Conservation (phyloP, 2,329 filamentous ascomycete genomes). For the Penicillium sp. region DNA sequence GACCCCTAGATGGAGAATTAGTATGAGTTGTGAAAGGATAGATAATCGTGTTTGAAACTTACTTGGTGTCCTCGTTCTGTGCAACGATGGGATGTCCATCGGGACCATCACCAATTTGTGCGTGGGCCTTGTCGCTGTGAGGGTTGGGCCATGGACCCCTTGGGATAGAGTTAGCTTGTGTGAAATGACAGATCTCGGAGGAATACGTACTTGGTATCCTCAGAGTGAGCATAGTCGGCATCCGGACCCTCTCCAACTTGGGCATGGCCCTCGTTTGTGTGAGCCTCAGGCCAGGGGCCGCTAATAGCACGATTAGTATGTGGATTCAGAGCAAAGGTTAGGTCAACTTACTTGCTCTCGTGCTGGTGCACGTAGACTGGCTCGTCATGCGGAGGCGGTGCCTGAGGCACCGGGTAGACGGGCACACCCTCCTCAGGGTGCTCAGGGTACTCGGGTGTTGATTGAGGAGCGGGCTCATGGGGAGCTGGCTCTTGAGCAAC, state of each 20-base stretch:
- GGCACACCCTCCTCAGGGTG: neutral
- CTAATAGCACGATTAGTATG: neutral
- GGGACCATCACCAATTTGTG: slow-evolving; percentile 20
- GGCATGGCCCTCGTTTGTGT: slow-evolving; percentile 17
- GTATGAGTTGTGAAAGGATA: neutral
- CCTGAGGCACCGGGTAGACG: slow-evolving; percentile 8
- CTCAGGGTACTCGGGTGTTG: neutral
- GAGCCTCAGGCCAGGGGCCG: slow-evolving; percentile 23
- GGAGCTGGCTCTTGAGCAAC: slow-evolving; percentile 5
- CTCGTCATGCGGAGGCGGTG: slow-evolving; percentile 13
- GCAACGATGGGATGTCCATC: slow-evolving; percentile 19
- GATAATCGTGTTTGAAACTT: neutral
- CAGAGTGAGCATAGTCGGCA: slow-evolving; percentile 11
- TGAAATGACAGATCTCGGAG: too few species aligned
- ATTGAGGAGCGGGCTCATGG: slow-evolving; percentile 7
- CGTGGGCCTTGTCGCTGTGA: slow-evolving; percentile 21
- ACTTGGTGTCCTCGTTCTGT: slow-evolving; percentile 18
- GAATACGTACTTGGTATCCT: slow-evolving; percentile 6
- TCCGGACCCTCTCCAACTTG: slow-evolving; percentile 23
- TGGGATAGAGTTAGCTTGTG: neutral
- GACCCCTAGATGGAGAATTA: slow-evolving; percentile 15
- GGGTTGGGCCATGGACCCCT: slow-evolving; percentile 22
- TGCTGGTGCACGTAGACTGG: slow-evolving; percentile 18
- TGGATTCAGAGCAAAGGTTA: neutral
- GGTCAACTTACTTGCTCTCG: slow-evolving; percentile 15